Base-by-base conservation (phyloP, 2,329 filamentous ascomycete species). In the Aspergillus pseudonomiae region DNA sequence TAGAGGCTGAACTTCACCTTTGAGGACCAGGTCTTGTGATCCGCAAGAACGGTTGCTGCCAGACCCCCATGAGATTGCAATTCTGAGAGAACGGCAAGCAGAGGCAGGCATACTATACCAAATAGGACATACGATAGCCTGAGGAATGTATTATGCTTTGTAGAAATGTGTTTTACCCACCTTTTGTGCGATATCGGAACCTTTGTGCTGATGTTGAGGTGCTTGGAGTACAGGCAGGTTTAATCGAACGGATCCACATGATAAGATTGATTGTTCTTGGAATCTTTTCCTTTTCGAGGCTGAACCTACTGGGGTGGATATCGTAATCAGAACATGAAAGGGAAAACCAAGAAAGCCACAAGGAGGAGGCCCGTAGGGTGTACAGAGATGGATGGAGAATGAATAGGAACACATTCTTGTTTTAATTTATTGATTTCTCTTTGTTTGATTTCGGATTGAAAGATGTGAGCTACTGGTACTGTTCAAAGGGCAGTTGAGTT, bases 241-340 rank as follows among this genome's bases (percentile, higher is more conserved):
- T 45, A 45, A 56, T 43, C 26, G 52, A 24, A 60, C 30, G 54
- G 67, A 62, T 66, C 68, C 68, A 70, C 67, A 69, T 66, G 68
- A 69, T 70, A 70, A 70, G 66, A 68, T 70, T 69, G 63, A 68
- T 68, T 66, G 63, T 58, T 56, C 36, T 26, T 41, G 46, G 43
- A 56, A 45, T 10, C n/a, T 57, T 54, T 56, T 43, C 39, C 54
- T 28, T 59, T 56, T 39, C 56, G 59, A 58, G 60, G 24, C 11
- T 32, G 28, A 52, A 32, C n/a, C 28, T 52, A 10, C 28, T 41
- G 28, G 45, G 46, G 55, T 36, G 39, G 36, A 59, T 59, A 65
- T 56, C 41, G 26, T 50, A 10, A 54, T 56, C 46, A 11, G 12
- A 45, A 28, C 41, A 45, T 19, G 24, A 53, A 62, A 26, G 16